These are phyloP conservation scores for Nepenthes gracilis DNA, from an alignment of 148 eudicot species.

Conservation along the genomic window DNA sequence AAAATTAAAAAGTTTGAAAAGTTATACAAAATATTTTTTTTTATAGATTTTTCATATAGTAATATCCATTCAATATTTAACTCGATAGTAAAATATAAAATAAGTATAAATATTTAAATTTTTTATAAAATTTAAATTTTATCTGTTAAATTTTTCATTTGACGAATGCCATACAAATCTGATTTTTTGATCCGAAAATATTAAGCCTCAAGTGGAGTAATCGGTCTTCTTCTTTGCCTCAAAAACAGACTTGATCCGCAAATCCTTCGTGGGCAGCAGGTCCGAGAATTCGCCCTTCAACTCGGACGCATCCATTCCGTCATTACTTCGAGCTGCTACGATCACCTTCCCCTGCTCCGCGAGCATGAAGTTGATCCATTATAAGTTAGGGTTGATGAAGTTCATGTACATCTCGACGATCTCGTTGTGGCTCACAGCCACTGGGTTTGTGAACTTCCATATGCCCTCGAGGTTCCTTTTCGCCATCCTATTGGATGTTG, in stretches of 20 bases:
- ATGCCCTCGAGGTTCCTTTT: constrained; percentile 47
- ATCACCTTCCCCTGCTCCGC: constrained; percentile 88
- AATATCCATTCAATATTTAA: too few species aligned
- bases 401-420: constrained; percentile 42
- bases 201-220: constrained; percentile 19
- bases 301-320: constrained; percentile 71
- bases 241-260: constrained; percentile 64
- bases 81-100: too few species aligned
- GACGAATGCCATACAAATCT: too few species aligned
- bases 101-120: too few species aligned
- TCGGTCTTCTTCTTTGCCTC: constrained; percentile 65
- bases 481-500: constrained; percentile 51
- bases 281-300: constrained; percentile 75
- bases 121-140: too few species aligned
- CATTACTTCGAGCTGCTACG: constrained; percentile 68
- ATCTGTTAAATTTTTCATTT: too few species aligned
- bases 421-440: constrained; percentile 50
- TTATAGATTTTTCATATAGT: too few species aligned
- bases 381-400: constrained; percentile 46
- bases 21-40: too few species aligned
- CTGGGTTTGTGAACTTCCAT: constrained; percentile 52
- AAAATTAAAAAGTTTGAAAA: too few species aligned
- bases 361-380: constrained; percentile 59
- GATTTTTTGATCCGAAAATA: not conserved
- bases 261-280: constrained; percentile 54